Evolutionary conservation across 441 rosid genomes (phyloP).

Genomic region (Erodium moschatum): DNA sequence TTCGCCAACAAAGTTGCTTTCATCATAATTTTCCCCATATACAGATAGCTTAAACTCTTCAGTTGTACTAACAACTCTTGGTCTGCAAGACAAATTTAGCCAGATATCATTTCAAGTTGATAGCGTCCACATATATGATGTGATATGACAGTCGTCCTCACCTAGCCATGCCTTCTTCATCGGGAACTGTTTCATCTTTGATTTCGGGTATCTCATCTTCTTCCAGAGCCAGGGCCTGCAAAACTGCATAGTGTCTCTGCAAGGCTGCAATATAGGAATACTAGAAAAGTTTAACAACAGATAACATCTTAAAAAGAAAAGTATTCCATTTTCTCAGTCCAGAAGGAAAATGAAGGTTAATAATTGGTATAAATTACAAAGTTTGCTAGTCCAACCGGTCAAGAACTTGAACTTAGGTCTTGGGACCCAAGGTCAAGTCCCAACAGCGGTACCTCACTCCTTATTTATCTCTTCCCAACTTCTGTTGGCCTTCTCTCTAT

Average conservation of each 20-base stretch:
- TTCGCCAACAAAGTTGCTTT: slow-evolving; percentile 30
- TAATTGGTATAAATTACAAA: background rate
- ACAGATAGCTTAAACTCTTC: slow-evolving; percentile 68
- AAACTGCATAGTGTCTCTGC: slow-evolving; percentile 84
- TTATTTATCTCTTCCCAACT: no score
- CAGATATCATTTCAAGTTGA: slow-evolving; percentile 1
- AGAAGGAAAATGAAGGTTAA: background rate
- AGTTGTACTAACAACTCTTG: slow-evolving; percentile 48
- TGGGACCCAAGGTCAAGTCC: no score
- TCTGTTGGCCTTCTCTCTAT: no score
- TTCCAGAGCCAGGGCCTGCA: slow-evolving; percentile 83
- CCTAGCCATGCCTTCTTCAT: slow-evolving; percentile 83
- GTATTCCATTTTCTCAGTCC: background rate
- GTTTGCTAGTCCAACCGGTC: no score
- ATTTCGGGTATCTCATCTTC: slow-evolving; percentile 67
- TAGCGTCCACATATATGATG: background rate
- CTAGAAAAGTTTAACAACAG: background rate
- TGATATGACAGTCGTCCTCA: slow-evolving; percentile 20
- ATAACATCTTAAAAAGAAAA: background rate
- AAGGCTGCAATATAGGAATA: slow-evolving; percentile 45
- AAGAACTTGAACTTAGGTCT: no score
- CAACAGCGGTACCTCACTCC: no score
- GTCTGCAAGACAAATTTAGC: slow-evolving; percentile 30
- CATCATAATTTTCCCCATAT: slow-evolving; percentile 56
- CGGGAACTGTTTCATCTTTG: slow-evolving; percentile 76